Percentiles rank a stretch among this genome's conserved stretches.
These are phyloP conservation scores for Taxillus chinensis DNA, from an alignment of 164 flowering plant species.

Conservation along the genomic window DNA sequence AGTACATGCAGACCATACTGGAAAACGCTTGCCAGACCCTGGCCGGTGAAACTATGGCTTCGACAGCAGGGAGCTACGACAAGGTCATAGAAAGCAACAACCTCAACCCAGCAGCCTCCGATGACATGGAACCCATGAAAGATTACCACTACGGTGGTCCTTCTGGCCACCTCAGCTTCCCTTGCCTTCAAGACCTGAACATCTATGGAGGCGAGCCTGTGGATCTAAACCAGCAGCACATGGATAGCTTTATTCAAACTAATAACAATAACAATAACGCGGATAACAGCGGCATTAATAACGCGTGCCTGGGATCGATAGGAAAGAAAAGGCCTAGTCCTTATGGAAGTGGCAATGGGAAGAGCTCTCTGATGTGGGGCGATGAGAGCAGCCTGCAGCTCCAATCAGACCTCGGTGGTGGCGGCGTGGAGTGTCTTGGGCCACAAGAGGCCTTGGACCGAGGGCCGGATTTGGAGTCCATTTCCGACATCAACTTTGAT, in stretches of 20 bases:
- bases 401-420: constrained; percentile 42
- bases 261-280: constrained; percentile 9
- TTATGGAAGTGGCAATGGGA: constrained; percentile 25
- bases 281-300: too few species aligned
- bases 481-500: constrained; percentile 41
- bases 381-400: constrained; percentile 43
- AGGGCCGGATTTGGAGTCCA: constrained; percentile 32
- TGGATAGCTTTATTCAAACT: constrained; percentile 24
- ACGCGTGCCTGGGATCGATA: neutral
- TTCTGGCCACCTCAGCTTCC: constrained; percentile 16
- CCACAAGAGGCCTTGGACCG: constrained; percentile 29
- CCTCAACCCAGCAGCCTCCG: neutral
- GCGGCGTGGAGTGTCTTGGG: constrained; percentile 21
- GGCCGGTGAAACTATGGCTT: constrained; percentile 48
- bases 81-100: neutral
- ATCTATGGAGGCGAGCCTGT: constrained; percentile 50
- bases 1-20: constrained; percentile 90
- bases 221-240: constrained; percentile 32
- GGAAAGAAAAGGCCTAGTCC: constrained; percentile 58
- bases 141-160: neutral
- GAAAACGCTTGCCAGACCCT: constrained; percentile 95
- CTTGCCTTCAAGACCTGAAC: constrained; percentile 77
- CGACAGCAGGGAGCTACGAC: neutral
- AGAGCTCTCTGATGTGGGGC: constrained; percentile 53
- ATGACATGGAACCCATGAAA: neutral